Evolutionary conservation across 2,329 filamentous ascomycete genomes (phyloP), one percentile per base, ranked within the genome.

Genomic region (Arachnopeziza araneosa): DNA sequence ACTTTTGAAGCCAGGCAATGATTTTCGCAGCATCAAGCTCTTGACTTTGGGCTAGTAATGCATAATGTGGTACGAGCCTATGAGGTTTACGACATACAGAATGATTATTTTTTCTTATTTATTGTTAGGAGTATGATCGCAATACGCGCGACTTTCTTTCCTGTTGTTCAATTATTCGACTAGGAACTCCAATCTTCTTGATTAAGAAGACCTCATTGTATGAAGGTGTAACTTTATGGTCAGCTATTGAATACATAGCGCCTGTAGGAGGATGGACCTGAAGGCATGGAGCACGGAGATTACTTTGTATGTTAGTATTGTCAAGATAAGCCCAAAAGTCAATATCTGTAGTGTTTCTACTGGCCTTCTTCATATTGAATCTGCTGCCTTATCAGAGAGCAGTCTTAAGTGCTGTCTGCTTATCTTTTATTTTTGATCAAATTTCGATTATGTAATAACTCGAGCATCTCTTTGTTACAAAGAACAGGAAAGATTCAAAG

Each of bases 1-100:
- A 73, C 52, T 75, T 74, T 60, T 75, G 68, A 66, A 50, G 1
- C 36, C 17, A 12, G 17, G 17, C 36, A 14, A 8, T 44, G 36
- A 44, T 44, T 17, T 14, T 44, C 12, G 17, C 36, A 44, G 36
- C 36, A 44, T 44, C 6, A 4, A 44, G 36, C 26, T 30, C 9
- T 30, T 30, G 26, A 30, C 26, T 30, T 30, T 30, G 17, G 36
- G 12, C 36, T 12, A 44, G 17, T 44, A 44, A 44, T 44, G 36
- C 36, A 44, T 44, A 44, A 44, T 14, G 36, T 19, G 36, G 36
- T 44, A 44, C 36, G 36, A 44, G 36, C 36, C 36, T 17, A 44
- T 12, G 36, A 44, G 36, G 26, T 44, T 44, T 44, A 44, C 36
- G 36, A 44, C 17, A 44, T 44, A 14, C 36, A 44, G 36, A 44